Percentiles rank a stretch among this genome's conserved stretches.
These are phyloP conservation scores for Megacollybia marginata DNA, from an alignment of 768 basidiomycete species.

Conservation along the genomic window DNA sequence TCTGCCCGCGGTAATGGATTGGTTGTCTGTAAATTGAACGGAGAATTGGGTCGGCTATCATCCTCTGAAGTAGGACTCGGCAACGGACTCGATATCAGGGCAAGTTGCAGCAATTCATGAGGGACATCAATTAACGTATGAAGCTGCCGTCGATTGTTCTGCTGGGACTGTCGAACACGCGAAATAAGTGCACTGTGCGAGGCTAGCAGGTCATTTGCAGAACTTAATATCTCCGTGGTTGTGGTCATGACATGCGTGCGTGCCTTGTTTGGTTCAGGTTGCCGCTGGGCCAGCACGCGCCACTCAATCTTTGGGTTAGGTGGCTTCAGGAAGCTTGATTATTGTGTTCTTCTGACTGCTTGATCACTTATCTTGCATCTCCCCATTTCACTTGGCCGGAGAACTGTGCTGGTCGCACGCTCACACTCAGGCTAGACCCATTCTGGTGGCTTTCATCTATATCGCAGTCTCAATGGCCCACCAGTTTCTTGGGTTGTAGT, in stretches of 20 bases:
- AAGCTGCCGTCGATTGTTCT: constrained; percentile 48
- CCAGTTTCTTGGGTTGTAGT: no score
- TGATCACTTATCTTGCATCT: no score
- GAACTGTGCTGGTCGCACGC: no score
- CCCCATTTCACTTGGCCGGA: no score
- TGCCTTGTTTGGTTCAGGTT: neutral
- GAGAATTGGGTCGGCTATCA: constrained; percentile 42
- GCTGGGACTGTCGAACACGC: constrained; percentile 49
- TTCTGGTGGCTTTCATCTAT: no score
- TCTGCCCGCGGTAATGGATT: constrained; percentile 33
- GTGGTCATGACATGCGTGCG: constrained; percentile 6
- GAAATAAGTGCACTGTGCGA: constrained; percentile 52
- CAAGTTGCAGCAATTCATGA: constrained; percentile 44
- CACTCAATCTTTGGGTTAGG: no score
- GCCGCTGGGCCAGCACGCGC: no score
- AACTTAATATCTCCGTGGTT: constrained; percentile 44
- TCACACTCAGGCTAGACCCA: no score
- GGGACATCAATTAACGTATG: constrained; percentile 50
- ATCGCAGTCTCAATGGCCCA: no score
- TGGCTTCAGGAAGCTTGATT: no score
- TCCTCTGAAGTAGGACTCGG: constrained; percentile 28
- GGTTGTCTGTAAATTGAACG: constrained; percentile 23
- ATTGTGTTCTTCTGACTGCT: no score
- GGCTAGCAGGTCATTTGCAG: constrained; percentile 60
- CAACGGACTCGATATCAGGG: constrained; percentile 42